phyloP scores from a whole-genome alignment of 1,139 yeast species.

The Saccharomyces hybrid region DNA sequence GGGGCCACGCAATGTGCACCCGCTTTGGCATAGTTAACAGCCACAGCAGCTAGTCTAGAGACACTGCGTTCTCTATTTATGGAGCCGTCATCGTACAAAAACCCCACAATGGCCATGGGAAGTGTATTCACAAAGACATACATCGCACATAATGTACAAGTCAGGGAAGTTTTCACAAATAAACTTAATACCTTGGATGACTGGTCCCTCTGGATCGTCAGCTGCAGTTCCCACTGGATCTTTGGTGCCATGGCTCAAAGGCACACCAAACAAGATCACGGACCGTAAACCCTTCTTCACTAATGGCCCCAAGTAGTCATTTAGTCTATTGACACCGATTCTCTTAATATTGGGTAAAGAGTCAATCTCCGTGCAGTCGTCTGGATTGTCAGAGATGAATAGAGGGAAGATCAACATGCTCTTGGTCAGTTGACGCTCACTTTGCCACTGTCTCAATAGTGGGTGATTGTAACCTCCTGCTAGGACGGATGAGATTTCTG shows the following conservation, averaged over 20 bases:
- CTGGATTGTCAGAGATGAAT: conserved; percentile 72
- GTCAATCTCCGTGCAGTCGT: conserved; percentile 66
- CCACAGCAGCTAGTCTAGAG: conserved; percentile 83
- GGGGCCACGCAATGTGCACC: conserved; percentile 97
- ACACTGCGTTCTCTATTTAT: conserved; percentile 71
- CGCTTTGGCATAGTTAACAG: conserved; percentile 89
- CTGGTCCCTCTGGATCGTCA: conserved; percentile 95
- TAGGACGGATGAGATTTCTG: conserved; percentile 66
- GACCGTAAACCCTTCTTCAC: conserved; percentile 77
- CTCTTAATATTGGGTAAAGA: conserved; percentile 84
- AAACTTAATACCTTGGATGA: conserved; percentile 65
- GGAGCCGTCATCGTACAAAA: conserved; percentile 73
- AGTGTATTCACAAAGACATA: conserved; percentile 93
- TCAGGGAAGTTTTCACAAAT: conserved; percentile 65
- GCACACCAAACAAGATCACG: conserved; percentile 89
- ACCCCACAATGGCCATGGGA: conserved; percentile 96
- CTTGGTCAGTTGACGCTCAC: conserved; percentile 72
- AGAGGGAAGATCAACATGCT: conserved; percentile 90
- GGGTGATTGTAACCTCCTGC: conserved; percentile 96
- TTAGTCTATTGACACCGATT: conserved; percentile 72
- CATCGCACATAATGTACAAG: conserved; percentile 84
- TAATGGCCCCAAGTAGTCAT: conserved; percentile 61
- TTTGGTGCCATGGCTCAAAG: conserved; percentile 63
- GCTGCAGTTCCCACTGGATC: conserved; percentile 84
- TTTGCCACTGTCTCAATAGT: conserved; percentile 84